Base-by-base conservation (phyloP, 331 rosid genomes). In the Telfairia occidentalis region DNA sequence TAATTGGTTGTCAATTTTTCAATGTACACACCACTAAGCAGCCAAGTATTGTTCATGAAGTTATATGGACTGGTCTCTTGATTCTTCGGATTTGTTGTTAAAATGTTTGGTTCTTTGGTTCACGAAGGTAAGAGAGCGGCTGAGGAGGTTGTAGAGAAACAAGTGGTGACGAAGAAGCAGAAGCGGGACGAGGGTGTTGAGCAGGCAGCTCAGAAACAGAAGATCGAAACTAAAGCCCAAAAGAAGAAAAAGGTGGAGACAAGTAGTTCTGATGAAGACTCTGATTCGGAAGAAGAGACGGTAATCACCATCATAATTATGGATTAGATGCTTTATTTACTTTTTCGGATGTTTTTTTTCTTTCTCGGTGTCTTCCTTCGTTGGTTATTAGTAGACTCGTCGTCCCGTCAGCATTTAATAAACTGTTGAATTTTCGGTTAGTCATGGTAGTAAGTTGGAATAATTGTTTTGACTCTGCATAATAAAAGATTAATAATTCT, bases 111-210 rank as follows among this genome's bases (percentile, higher is more conserved):
- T 10, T 2, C 18, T 58, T 71, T 24, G 24, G 15, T 43, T 35
- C 18, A 19, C 7, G 40, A 65, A 89, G 97, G 86, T 37, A 95
- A 95, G 88, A 84, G 99, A 46, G 88, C 87, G 73, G 89, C 96
- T 48, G 92, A 80, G 54, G 84, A 80, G 23, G 86, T 73, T 34
- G 30, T 83, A 0, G 81, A 80, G 81, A 94, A 95, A 83, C 80
- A 23, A 38, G 88, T 81, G 73, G 82, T 75, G 32, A 79, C 85
- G 0, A 91, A 91, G 87, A 94, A 88, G 85, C 97, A 87, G 81
- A 94, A 89, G 82, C 76, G 5, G 19, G 79, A 81, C 26, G 90
- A 50, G 79, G 57, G 50, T 5, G 61, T 81, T 10, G 77, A 72
- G 74, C 87, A 84, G 78, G 90, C 87, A 67, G 79, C 75, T 35